phyloP scores from a whole-genome alignment of 495 filamentous ascomycete species.

The Neurospora discreta region DNA sequence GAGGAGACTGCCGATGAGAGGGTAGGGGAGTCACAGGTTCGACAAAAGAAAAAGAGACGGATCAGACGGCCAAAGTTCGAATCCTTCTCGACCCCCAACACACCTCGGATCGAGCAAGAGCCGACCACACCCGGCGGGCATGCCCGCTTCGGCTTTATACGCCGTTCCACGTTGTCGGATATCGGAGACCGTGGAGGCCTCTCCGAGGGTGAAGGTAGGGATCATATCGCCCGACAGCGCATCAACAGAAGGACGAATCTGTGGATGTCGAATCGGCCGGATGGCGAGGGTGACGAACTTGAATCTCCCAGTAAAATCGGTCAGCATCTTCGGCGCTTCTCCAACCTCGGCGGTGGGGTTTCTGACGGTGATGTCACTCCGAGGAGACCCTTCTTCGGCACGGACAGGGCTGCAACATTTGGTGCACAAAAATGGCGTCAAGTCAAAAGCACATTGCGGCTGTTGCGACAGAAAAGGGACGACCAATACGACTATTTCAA shows the following conservation, averaged over 20 bases:
- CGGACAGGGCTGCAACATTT: constrained; percentile 60
- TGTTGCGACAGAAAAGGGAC: constrained; percentile 71
- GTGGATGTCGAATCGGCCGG: constrained; percentile 32
- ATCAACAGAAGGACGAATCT: constrained; percentile 44
- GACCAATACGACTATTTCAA: constrained; percentile 89
- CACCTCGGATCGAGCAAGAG: constrained; percentile 18
- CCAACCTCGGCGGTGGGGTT: constrained; percentile 48
- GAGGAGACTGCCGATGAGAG: constrained; percentile 56
- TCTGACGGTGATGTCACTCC: constrained; percentile 44
- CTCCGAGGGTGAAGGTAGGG: constrained; percentile 83
- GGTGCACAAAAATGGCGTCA: constrained; percentile 79
- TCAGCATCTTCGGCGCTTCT: constrained; percentile 63
- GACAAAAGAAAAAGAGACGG: constrained; percentile 43
- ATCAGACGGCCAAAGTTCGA: constrained; percentile 42
- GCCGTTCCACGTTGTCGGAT: constrained; percentile 60
- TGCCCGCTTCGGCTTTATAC: constrained; percentile 41
- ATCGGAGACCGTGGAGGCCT: constrained; percentile 57
- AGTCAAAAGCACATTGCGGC: constrained; percentile 72
- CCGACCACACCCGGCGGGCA: constrained; percentile 20
- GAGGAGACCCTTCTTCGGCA: constrained; percentile 39
- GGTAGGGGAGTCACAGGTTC: constrained; percentile 10
- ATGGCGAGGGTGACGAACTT: constrained; percentile 31
- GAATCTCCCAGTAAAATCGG: constrained; percentile 50
- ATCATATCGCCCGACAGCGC: constrained; percentile 48
- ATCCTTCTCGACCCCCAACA: constrained; percentile 29